phyloP scores from a whole-genome alignment of 768 basidiomycete species.

The Ramaria rubella region DNA sequence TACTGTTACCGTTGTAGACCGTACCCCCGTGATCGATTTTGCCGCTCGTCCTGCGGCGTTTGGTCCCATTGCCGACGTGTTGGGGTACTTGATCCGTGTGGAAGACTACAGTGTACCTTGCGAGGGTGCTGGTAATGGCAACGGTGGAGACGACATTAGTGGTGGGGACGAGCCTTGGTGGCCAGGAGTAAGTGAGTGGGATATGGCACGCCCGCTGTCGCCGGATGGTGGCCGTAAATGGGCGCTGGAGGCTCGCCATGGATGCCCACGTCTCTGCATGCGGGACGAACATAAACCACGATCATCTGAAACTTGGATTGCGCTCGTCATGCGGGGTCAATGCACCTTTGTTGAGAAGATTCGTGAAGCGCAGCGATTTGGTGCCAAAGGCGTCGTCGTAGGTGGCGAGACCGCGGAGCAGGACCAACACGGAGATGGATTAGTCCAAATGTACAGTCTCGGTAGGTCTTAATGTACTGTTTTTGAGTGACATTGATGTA shows the following conservation, averaged over 20 bases:
- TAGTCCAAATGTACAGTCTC: constrained; percentile 91
- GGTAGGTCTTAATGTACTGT: constrained; percentile 38
- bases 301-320: constrained; percentile 75
- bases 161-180: background rate
- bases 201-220: background rate
- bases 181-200: constrained; percentile 1
- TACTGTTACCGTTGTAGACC: constrained; percentile 68
- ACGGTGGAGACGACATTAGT: constrained; percentile 1
- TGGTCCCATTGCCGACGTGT: constrained; percentile 61
- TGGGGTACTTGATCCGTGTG: constrained; percentile 59
- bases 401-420: constrained; percentile 70
- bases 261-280: constrained; percentile 65
- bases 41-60: constrained; percentile 70
- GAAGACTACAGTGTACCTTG: constrained; percentile 10
- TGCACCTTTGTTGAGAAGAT: constrained; percentile 92
- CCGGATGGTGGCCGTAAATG: background rate
- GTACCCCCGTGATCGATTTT: constrained; percentile 62
- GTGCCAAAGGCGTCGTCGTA: constrained; percentile 86
- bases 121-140: background rate
- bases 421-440: constrained; percentile 61
- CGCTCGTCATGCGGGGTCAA: constrained; percentile 79
- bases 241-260: constrained; percentile 38
- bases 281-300: constrained; percentile 50
- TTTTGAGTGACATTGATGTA: constrained; percentile 5
- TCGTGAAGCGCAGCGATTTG: constrained; percentile 43